A percentile compares a stretch with the other conserved stretches of the same genome.
phyloP scores from a whole-genome alignment of 148 eudicot species.

The Rhododendron kiyosumense region DNA sequence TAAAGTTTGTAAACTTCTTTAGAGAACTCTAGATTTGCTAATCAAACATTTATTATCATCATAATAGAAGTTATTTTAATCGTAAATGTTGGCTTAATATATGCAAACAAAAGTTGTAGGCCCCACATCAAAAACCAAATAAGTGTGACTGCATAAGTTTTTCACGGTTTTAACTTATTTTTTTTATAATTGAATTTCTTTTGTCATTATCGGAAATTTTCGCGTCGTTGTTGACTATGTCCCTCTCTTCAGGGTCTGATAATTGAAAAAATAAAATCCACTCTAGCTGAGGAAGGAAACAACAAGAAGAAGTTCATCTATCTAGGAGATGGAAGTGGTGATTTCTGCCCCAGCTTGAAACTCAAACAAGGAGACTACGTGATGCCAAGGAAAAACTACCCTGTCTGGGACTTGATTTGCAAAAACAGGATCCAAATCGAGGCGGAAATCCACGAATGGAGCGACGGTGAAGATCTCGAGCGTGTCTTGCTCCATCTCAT shows the following conservation, averaged over 20 bases:
- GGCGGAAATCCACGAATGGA: conserved; percentile 69
- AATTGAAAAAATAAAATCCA: conserved; percentile 39
- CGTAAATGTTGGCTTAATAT: background rate
- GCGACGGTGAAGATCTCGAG: conserved; percentile 60
- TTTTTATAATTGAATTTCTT: background rate
- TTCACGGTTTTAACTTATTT: too few relatives aligned
- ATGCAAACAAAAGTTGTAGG: background rate
- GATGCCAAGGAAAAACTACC: conserved; percentile 81
- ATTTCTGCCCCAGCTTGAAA: conserved; percentile 70
- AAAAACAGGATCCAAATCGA: conserved; percentile 31
- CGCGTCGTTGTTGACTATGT: background rate
- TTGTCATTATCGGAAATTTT: background rate
- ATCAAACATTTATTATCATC: background rate
- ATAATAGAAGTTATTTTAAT: background rate
- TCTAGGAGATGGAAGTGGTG: conserved; percentile 69
- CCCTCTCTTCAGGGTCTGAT: conserved; percentile 40
- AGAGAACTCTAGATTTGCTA: background rate
- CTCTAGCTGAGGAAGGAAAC: conserved; percentile 25
- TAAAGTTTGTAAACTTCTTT: too few relatives aligned
- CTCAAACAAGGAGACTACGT: conserved; percentile 47
- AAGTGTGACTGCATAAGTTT: too few relatives aligned
- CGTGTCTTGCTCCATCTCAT: conserved; percentile 37
- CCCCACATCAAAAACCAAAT: background rate
- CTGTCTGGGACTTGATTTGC: conserved; percentile 66
- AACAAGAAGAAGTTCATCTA: conserved; percentile 49